Base-by-base conservation (phyloP, 768 basidiomycete genomes). In the Pisolithus orientalis region DNA sequence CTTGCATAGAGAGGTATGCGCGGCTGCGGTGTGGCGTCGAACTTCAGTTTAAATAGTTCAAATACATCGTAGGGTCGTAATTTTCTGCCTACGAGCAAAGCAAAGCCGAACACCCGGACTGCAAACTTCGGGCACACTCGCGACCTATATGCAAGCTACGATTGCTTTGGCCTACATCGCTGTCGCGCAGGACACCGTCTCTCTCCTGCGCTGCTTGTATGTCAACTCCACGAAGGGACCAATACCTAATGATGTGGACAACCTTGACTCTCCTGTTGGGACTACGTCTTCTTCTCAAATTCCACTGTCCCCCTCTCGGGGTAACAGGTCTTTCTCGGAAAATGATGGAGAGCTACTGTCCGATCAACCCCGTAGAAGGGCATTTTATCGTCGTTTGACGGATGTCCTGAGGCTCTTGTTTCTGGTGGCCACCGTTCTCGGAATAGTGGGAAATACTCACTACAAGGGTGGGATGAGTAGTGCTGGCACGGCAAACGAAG, bases 1-100 rank as follows among this genome's bases (percentile, higher is more conserved):
- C 74, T 52, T 45, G 67, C 2, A 56, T 75, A 38, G 75, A 77
- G 59, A 68, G 72, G 75, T 73, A 43, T 27, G 62, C 38, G 13
- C 3, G n/a, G 16, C 10, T 17, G 24, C n/a, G 27, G 4, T 43
- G 9, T 6, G 13, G 37, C 14, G n/a, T 39, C 10, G 21, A 5
- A 28, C 17, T 1, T 21, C n/a, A n/a, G 32, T 27, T 17, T 17
- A 17, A 14, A 25, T 31, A 31, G 9, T 37, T 27, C 38, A n/a
- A 21, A 21, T 29, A n/a, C 42, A 34, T 32, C 7, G 27, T 34
- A 65, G 64, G 27, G 27, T 61, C 27, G 53, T 61, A 13, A 44
- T 59, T 2, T 64, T 58, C 51, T 55, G 58, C 1, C 50, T 65
- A 13, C 54, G 64, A 28, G 59, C 64, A 7, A 32, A 44, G 46